Percentiles rank a stretch among this genome's conserved stretches.
Evolutionary conservation across 1,284 basidiomycete species (phyloP).

Genomic region (Ustilago sp.): DNA sequence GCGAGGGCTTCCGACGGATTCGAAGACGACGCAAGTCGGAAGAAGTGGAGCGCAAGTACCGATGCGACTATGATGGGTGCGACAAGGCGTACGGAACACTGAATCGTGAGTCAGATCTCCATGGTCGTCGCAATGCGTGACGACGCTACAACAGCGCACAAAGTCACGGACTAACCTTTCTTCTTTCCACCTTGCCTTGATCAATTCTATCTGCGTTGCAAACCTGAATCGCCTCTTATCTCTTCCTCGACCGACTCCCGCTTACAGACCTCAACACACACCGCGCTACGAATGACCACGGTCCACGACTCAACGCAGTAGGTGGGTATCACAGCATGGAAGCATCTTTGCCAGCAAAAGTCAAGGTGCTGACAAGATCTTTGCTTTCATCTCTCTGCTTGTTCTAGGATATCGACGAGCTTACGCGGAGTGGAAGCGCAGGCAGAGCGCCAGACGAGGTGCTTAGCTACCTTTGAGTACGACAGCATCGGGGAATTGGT

Average conservation of each 20-base stretch:
- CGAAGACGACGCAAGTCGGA: constrained; percentile 59
- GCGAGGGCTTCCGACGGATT: constrained; percentile 31
- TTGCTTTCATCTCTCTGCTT: neutral
- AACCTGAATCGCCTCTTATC: neutral
- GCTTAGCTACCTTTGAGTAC: neutral
- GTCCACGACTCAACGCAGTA: constrained; percentile 46
- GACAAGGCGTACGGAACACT: constrained; percentile 86
- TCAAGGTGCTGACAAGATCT: neutral
- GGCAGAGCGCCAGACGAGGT: constrained; percentile 2
- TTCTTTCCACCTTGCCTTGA: neutral
- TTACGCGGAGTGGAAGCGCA: constrained; percentile 27
- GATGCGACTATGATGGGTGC: constrained; percentile 83
- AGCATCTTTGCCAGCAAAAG: neutral
- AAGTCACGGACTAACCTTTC: neutral
- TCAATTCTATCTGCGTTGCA: neutral
- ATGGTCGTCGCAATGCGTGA: neutral
- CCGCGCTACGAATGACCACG: constrained; percentile 44
- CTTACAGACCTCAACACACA: constrained; percentile 50
- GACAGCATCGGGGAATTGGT: neutral
- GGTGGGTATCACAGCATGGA: constrained; percentile 18
- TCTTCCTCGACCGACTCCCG: neutral
- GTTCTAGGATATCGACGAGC: constrained; percentile 34
- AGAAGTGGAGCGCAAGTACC: constrained; percentile 84
- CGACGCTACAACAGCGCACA: constrained; percentile 7
- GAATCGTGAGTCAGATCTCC: constrained; percentile 73